Conservation (phyloP, 495 filamentous ascomycete genomes). For the Usnea hakonensis region DNA sequence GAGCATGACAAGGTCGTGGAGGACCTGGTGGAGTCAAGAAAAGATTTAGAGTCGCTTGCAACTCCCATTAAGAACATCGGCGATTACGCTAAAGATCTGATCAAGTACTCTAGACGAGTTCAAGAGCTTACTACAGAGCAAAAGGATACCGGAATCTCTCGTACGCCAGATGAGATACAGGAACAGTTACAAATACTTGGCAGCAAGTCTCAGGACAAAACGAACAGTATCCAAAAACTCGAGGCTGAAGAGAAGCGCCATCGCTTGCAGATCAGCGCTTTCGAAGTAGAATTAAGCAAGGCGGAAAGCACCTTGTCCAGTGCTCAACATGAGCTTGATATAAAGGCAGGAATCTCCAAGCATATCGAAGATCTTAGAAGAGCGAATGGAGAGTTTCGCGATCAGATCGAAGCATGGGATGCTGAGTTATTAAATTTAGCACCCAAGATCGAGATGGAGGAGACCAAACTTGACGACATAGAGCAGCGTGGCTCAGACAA, state of each 20-base stretch:
- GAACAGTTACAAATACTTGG: slow-evolving; percentile 58
- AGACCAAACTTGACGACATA: slow-evolving; percentile 65
- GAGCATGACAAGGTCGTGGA: slow-evolving; percentile 62
- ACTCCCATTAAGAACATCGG: slow-evolving; percentile 71
- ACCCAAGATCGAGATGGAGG: slow-evolving; percentile 67
- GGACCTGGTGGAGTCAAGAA: slow-evolving; percentile 54
- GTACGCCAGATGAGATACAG: slow-evolving; percentile 76
- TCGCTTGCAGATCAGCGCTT: slow-evolving; percentile 53
- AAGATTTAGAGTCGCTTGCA: slow-evolving; percentile 65
- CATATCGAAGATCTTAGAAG: slow-evolving; percentile 67
- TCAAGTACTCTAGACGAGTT: slow-evolving; percentile 60
- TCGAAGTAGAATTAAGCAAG: slow-evolving; percentile 67
- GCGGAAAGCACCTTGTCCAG: slow-evolving; percentile 59
- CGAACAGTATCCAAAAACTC: slow-evolving; percentile 54
- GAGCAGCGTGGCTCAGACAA: slow-evolving; percentile 60
- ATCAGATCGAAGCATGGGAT: slow-evolving; percentile 57
- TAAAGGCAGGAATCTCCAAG: slow-evolving; percentile 56
- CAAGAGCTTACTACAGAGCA: slow-evolving; percentile 63
- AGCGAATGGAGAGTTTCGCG: slow-evolving; percentile 58
- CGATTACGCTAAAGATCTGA: slow-evolving; percentile 62
- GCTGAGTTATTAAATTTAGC: slow-evolving; percentile 58
- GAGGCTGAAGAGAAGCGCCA: slow-evolving; percentile 61
- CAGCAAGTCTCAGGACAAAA: slow-evolving; percentile 58
- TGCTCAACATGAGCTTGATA: slow-evolving; percentile 66
- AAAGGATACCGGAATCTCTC: slow-evolving; percentile 50